These are phyloP conservation scores for Suillus paluster DNA, from an alignment of 768 basidiomycete species.

Conservation along the genomic window DNA sequence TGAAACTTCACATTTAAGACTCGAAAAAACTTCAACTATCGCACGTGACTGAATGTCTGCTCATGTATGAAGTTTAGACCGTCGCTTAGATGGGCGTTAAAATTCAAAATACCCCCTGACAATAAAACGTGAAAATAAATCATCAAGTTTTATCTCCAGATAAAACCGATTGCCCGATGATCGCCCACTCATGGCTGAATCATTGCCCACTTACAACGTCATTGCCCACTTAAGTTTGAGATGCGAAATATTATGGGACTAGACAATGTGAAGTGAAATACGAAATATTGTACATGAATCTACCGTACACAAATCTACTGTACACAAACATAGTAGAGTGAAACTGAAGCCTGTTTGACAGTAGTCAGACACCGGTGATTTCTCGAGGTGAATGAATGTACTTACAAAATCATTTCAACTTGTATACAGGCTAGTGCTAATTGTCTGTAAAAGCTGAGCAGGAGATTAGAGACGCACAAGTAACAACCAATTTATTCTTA, in stretches of 20 bases:
- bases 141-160: neutral
- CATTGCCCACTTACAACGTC: neutral
- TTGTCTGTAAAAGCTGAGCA: neutral
- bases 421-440: neutral
- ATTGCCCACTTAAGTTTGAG: no score
- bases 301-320: no score
- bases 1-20: neutral
- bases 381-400: neutral
- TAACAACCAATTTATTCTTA: neutral
- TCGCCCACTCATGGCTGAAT: neutral
- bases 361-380: neutral
- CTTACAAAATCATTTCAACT: neutral
- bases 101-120: neutral
- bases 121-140: neutral
- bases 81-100: neutral
- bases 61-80: constrained; percentile 7
- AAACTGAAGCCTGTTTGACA: neutral
- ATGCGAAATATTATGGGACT: no score
- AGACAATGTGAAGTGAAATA: no score
- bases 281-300: no score
- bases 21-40: neutral
- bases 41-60: neutral
- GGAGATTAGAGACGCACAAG: neutral
- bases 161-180: no score
- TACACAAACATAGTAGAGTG: neutral